A percentile compares a stretch with the other conserved stretches of the same genome.
Conservation (phyloP, 1,284 basidiomycete species). For the Phylloboletellus chloephorus region DNA sequence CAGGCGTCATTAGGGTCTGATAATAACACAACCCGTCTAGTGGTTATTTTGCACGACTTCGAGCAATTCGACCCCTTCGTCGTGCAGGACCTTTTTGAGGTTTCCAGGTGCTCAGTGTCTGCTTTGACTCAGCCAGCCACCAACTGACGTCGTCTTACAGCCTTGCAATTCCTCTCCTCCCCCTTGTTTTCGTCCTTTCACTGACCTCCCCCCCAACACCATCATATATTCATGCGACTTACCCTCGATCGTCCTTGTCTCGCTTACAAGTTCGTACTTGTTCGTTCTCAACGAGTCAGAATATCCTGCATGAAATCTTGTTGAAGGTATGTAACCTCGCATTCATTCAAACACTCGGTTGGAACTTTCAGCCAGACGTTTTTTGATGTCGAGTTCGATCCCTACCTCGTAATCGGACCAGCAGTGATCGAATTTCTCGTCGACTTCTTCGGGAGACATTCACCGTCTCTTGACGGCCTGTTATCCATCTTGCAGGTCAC, state of each 20-base stretch:
- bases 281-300: constrained; percentile 42
- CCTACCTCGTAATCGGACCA: constrained; percentile 58
- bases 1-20: constrained; percentile 16
- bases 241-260: constrained; percentile 52
- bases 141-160: constrained; percentile 23
- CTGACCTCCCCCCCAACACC: constrained; percentile 51
- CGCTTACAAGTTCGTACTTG: constrained; percentile 51
- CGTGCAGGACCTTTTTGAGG: constrained; percentile 61
- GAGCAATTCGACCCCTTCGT: constrained; percentile 59
- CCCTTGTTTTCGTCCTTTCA: constrained; percentile 56
- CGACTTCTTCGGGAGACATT: constrained; percentile 52
- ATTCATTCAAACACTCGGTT: neutral
- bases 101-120: constrained; percentile 49
- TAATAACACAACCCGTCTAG: constrained; percentile 33
- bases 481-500: constrained; percentile 57
- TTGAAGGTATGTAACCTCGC: constrained; percentile 36
- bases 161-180: constrained; percentile 44
- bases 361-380: constrained; percentile 46
- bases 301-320: constrained; percentile 47
- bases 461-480: constrained; percentile 50
- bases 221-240: constrained; percentile 53
- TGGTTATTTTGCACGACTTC: constrained; percentile 61
- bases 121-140: neutral
- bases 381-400: constrained; percentile 55
- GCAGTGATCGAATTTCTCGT: constrained; percentile 46